Percentiles rank a stretch among this genome's conserved stretches.
phyloP scores from a whole-genome alignment of 1,284 basidiomycete genomes.

The Tylopilus sp. region DNA sequence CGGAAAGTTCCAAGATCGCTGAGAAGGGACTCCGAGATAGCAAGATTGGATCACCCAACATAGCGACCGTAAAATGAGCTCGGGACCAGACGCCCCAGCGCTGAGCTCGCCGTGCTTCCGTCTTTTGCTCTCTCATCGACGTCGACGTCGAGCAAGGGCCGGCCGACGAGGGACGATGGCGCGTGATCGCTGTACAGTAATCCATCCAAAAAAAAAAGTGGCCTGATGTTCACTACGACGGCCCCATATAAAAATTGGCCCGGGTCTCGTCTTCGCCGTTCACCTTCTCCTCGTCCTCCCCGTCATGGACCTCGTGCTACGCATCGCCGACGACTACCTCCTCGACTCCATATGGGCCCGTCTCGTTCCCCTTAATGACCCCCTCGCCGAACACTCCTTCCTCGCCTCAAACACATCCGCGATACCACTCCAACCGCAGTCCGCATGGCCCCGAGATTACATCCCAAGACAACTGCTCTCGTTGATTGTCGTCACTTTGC shows the following conservation, averaged over 20 bases:
- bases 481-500: slow-evolving; percentile 66
- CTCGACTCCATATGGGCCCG: slow-evolving; percentile 78
- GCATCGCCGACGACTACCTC: slow-evolving; percentile 65
- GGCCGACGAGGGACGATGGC: neutral
- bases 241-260: slow-evolving; percentile 23
- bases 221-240: slow-evolving; percentile 21
- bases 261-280: neutral
- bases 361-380: slow-evolving; percentile 55
- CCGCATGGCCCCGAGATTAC: slow-evolving; percentile 78
- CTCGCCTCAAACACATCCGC: slow-evolving; percentile 30
- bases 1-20: slow-evolving; percentile 19
- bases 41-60: slow-evolving; percentile 10
- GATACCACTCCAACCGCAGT: slow-evolving; percentile 29
- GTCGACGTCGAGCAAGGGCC: no score
- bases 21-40: slow-evolving; percentile 8
- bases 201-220: slow-evolving; percentile 25
- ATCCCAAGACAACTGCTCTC: slow-evolving; percentile 77
- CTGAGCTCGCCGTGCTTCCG: no score
- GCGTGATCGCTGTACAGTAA: slow-evolving; percentile 14
- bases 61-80: neutral
- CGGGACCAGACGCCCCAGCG: no score
- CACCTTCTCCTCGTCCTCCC: neutral
- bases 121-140: no score
- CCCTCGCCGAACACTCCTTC: slow-evolving; percentile 29
- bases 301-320: slow-evolving; percentile 78